Evolutionary conservation across 2,329 filamentous ascomycete species (phyloP).

Genomic region (Nannizzia gypsea): DNA sequence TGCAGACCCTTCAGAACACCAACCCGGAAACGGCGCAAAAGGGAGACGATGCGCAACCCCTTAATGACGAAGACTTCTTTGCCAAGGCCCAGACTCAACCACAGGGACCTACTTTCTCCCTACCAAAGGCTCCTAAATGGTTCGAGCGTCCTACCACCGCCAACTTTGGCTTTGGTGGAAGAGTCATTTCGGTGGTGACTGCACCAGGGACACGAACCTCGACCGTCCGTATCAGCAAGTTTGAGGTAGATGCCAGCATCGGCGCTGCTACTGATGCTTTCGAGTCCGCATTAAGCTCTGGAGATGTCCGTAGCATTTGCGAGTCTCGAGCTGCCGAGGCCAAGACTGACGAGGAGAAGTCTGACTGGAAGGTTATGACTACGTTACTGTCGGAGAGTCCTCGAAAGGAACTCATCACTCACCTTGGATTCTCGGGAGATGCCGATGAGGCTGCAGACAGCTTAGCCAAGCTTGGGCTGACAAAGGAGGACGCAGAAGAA

Average conservation of each 20-base stretch:
- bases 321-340: slow-evolving; percentile 63
- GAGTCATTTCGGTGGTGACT: slow-evolving; percentile 62
- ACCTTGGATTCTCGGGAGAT: slow-evolving; percentile 68
- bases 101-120: slow-evolving; percentile 77
- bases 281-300: slow-evolving; percentile 65
- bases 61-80: slow-evolving; percentile 94
- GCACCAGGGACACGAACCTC: slow-evolving; percentile 56
- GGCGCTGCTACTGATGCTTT: slow-evolving; percentile 78
- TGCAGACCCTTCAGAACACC: slow-evolving; percentile 91
- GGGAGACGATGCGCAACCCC: slow-evolving; percentile 50
- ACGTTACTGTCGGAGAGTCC: slow-evolving; percentile 75
- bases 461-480: slow-evolving; percentile 32
- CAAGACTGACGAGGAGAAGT: slow-evolving; percentile 79
- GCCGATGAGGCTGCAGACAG: slow-evolving; percentile 41
- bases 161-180: slow-evolving; percentile 91
- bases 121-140: slow-evolving; percentile 81
- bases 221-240: slow-evolving; percentile 72
- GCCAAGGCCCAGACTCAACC: slow-evolving; percentile 84
- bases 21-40: slow-evolving; percentile 61
- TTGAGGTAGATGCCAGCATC: slow-evolving; percentile 75
- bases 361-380: slow-evolving; percentile 90
- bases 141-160: slow-evolving; percentile 72
- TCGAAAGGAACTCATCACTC: slow-evolving; percentile 74
- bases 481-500: slow-evolving; percentile 34
- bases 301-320: slow-evolving; percentile 68